Base-by-base conservation (phyloP, 495 filamentous ascomycete genomes). In the Xylaria venustula region DNA sequence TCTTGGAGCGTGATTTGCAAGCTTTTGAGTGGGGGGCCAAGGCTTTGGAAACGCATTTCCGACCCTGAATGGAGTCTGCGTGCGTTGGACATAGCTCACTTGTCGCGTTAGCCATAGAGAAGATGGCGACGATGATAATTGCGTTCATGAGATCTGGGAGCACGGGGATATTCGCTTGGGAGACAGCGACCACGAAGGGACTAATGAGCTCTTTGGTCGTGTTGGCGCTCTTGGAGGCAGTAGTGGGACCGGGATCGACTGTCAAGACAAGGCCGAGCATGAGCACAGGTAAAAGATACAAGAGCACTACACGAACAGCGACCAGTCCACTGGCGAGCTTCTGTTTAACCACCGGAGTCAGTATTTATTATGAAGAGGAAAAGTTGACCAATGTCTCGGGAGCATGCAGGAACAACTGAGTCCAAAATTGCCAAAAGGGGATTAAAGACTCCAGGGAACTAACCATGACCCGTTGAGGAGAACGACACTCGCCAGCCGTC, bases 291-390 rank as follows among this genome's bases (percentile, higher is more conserved):
- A 85, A 63, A 23, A 86, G 64, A 66, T 92, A 92, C 72, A 93
- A 90, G 74, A 92, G 81, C 37, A 88, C 67, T 64, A 93, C 87
- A 48, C 90, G 87, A 71, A 85, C 89, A 71, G 91, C 90, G 23
- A 89, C 88, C 34, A 88, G 81, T 11, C 83, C 85, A 28, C 87
- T 87, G 3, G 90, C 90, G 40, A 84, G 82, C 41, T 87, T 87
- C 61, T n/a, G n/a, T n/a, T n/a, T n/a, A n/a, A n/a, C n/a, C 30
- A 11, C 30, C 11, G 5, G 11, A 34, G 30, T 34, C 30, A 34
- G 30, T 34, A 34, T 5, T 34, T 11, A 34, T 11, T 34, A 5
- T 34, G 5, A 5, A 11, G 30, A 34, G 30, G 5, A 34, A 34
- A 34, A 34, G 5, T 5, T 5, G 30, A 34, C 5, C 30, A 34